phyloP scores from a whole-genome alignment of 1,139 yeast species.

The Hyphopichia buzzinii region DNA sequence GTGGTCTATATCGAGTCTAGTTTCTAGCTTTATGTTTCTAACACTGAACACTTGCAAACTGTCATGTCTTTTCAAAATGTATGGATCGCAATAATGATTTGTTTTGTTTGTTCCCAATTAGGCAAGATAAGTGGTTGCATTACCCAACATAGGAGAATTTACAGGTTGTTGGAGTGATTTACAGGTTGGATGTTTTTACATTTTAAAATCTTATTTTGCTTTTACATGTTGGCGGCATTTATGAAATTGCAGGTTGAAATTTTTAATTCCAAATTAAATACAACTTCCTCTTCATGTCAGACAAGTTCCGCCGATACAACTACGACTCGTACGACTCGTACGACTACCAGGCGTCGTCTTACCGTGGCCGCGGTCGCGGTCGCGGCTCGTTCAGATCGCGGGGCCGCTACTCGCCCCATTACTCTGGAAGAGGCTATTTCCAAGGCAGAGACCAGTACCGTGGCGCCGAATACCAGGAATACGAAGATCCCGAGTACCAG shows the following conservation, averaged over 20 bases:
- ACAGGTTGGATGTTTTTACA: no score
- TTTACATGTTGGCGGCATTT: no score
- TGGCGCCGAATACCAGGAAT: slow-evolving; percentile 1
- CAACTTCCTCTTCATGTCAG: not conserved
- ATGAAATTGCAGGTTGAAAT: no score
- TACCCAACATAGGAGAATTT: not conserved
- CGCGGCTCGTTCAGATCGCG: slow-evolving; percentile 11
- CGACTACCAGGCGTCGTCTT: not conserved
- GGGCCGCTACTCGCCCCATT: slow-evolving; percentile 4
- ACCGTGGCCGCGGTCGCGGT: slow-evolving; percentile 12
- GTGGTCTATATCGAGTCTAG: not conserved
- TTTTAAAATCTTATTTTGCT: no score
- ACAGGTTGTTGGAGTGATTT: no score
- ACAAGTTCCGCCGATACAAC: not conserved
- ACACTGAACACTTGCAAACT: no score
- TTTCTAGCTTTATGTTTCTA: no score
- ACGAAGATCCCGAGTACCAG: not conserved
- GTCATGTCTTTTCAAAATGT: no score
- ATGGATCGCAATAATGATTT: no score
- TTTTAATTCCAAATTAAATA: no score
- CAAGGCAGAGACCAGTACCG: slow-evolving; percentile 6
- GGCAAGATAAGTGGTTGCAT: not conserved
- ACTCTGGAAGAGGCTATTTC: slow-evolving; percentile 6
- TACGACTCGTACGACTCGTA: not conserved
- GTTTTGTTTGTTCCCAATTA: not conserved